phyloP scores from a whole-genome alignment of 495 filamentous ascomycete species.

The Apodospora peruviana region DNA sequence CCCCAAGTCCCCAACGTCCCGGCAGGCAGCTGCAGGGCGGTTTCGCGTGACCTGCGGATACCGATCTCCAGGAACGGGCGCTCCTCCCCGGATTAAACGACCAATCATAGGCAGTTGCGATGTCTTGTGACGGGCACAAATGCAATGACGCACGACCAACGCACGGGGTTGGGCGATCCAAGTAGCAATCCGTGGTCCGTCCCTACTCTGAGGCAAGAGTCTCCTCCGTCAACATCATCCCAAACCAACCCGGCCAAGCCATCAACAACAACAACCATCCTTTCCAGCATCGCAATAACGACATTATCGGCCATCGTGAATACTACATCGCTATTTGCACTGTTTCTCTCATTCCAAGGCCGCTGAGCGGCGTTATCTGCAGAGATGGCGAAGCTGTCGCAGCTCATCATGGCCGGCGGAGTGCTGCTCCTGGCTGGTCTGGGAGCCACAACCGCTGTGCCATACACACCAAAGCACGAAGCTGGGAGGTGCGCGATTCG shows the following conservation, averaged over 20 bases:
- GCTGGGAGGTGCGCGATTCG: conserved; percentile 85
- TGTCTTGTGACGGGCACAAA: background rate
- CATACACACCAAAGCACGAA: conserved; percentile 65
- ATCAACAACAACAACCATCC: background rate
- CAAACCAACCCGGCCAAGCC: too few relatives aligned
- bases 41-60: background rate
- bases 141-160: background rate
- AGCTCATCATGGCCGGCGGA: conserved; percentile 29
- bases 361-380: conserved; percentile 22
- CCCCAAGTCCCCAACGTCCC: too few relatives aligned
- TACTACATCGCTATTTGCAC: too few relatives aligned
- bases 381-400: conserved; percentile 24
- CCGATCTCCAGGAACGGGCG: conserved; percentile 1
- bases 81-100: background rate
- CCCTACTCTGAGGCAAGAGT: too few relatives aligned
- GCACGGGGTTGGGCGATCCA: background rate
- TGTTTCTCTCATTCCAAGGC: too few relatives aligned
- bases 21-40: too few relatives aligned
- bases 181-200: too few relatives aligned
- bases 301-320: background rate
- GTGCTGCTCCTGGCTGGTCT: conserved; percentile 29
- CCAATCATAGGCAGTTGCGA: background rate
- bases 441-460: conserved; percentile 23
- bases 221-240: too few relatives aligned
- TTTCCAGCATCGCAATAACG: background rate